Evolutionary conservation across 768 basidiomycete species (phyloP).

Genomic region (Dioszegia aurantiaca): DNA sequence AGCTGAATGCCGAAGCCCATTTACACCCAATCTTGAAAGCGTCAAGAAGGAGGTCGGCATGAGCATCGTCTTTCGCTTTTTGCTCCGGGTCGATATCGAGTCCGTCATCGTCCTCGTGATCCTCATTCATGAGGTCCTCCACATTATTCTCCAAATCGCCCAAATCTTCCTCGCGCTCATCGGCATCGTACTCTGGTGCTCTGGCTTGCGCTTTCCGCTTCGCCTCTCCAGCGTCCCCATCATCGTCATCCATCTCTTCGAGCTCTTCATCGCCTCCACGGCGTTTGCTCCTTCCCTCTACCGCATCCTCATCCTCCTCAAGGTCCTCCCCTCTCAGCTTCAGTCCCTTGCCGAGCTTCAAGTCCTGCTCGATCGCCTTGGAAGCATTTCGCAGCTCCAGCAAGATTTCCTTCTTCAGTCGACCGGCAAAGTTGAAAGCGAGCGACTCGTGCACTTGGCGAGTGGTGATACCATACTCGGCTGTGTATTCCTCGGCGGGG

Average conservation of each 20-base stretch:
- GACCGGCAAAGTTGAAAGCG: conserved; percentile 69
- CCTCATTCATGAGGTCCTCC: conserved; percentile 39
- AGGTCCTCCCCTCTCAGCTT: conserved; percentile 46
- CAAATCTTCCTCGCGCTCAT: conserved; percentile 36
- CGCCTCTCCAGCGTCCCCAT: conserved; percentile 57
- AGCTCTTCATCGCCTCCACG: conserved; percentile 57
- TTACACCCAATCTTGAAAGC: conserved; percentile 58
- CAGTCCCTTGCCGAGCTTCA: conserved; percentile 68
- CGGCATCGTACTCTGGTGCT: conserved; percentile 62
- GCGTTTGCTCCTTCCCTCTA: conserved; percentile 3
- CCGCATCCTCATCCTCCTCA: conserved; percentile 49
- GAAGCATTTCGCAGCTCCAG: conserved; percentile 82
- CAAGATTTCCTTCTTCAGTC: conserved; percentile 79
- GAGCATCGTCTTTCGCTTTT: conserved; percentile 45
- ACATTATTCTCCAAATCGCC: conserved; percentile 45
- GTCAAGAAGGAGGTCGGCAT: conserved; percentile 45
- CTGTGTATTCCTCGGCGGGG: conserved; percentile 74
- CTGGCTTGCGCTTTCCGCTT: conserved; percentile 53
- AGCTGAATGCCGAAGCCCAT: conserved; percentile 70
- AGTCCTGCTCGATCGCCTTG: conserved; percentile 70
- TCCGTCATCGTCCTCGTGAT: conserved; percentile 61
- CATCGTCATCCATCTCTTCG: conserved; percentile 57
- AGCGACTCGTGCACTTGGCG: conserved; percentile 71
- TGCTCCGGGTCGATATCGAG: conserved; percentile 75
- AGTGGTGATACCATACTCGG: conserved; percentile 75